Percentiles rank a stretch among this genome's conserved stretches.
Evolutionary conservation across 2,329 filamentous ascomycete genomes (phyloP).

Genomic region (Chaetomium strumarium): DNA sequence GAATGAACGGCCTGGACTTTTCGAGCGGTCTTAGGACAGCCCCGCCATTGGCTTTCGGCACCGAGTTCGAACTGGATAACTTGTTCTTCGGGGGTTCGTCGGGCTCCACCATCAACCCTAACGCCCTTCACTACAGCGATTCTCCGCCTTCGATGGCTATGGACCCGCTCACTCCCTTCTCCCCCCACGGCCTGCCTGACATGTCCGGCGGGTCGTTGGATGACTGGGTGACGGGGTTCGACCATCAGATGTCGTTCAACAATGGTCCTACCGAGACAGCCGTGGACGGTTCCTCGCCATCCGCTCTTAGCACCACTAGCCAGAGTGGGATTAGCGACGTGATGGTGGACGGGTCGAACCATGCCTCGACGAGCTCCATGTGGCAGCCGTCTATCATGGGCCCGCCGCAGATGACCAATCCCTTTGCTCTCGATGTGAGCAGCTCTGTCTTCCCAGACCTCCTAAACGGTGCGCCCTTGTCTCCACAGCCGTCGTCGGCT

Average conservation of each 20-base stretch:
- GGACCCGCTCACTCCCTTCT: conserved; percentile 56
- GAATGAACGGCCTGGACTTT: conserved; percentile 59
- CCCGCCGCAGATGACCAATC: conserved; percentile 60
- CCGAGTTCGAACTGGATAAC: conserved; percentile 64
- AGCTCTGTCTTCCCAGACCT: conserved; percentile 72
- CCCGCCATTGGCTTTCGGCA: conserved; percentile 56
- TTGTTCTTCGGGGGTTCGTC: conserved; percentile 64
- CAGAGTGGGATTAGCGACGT: conserved; percentile 87
- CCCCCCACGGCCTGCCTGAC: conserved; percentile 46
- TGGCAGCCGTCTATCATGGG: conserved; percentile 66
- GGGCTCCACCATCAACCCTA: conserved; percentile 63
- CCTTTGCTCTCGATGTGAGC: conserved; percentile 70
- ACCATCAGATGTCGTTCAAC: conserved; percentile 66
- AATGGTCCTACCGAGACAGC: conserved; percentile 65
- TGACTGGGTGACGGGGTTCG: conserved; percentile 77
- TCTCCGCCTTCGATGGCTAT: conserved; percentile 63
- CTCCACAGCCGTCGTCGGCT: conserved; percentile 67
- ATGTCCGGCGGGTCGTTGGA: conserved; percentile 58
- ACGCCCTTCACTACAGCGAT: conserved; percentile 76
- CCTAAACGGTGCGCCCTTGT: conserved; percentile 64
- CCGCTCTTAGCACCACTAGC: conserved; percentile 90
- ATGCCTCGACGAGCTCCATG: conserved; percentile 53
- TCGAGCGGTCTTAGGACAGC: conserved; percentile 71
- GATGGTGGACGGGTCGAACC: conserved; percentile 77
- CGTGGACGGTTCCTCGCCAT: conserved; percentile 89